Evolutionary conservation across 495 filamentous ascomycete species (phyloP).

Genomic region (Bathelium albidoporum): DNA sequence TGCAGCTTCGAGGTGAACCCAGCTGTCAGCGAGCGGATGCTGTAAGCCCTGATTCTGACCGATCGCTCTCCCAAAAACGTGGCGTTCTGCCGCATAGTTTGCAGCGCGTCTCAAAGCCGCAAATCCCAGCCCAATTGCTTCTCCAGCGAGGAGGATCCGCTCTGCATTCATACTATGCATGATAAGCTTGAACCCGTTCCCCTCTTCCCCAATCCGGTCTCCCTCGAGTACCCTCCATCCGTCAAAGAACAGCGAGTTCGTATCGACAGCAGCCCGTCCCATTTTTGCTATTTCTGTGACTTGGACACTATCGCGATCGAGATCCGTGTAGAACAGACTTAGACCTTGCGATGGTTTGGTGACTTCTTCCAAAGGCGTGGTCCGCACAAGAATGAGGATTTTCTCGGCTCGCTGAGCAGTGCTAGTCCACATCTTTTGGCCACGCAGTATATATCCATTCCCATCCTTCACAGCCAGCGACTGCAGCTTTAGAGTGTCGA

Average conservation of each 20-base stretch:
- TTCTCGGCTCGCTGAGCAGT: constrained; percentile 25
- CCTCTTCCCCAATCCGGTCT: constrained; percentile 23
- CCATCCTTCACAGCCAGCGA: constrained; percentile 17
- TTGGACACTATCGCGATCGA: constrained; percentile 17
- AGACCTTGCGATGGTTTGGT: constrained; percentile 22
- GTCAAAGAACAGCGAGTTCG: constrained; percentile 25
- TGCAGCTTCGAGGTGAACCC: constrained; percentile 21
- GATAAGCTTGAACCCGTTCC: constrained; percentile 25
- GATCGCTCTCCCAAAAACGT: constrained; percentile 25
- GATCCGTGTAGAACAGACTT: constrained; percentile 24
- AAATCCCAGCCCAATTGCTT: constrained; percentile 23
- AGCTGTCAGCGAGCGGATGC: constrained; percentile 23
- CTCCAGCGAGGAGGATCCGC: constrained; percentile 21
- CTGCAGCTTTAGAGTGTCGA: constrained; percentile 25
- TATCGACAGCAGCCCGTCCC: constrained; percentile 23
- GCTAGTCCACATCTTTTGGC: constrained; percentile 27
- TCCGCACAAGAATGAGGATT: constrained; percentile 25
- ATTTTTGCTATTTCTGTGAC: constrained; percentile 26
- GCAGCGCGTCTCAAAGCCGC: constrained; percentile 23
- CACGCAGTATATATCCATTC: constrained; percentile 19
- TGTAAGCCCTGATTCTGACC: constrained; percentile 24
- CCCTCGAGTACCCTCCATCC: constrained; percentile 19
- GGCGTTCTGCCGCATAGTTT: constrained; percentile 21
- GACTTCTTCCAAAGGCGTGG: constrained; percentile 22
- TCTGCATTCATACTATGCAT: constrained; percentile 30